Percentiles rank a stretch among this genome's conserved stretches.
phyloP scores from a whole-genome alignment of 345 rosid species.

The Pelargonium nanum region DNA sequence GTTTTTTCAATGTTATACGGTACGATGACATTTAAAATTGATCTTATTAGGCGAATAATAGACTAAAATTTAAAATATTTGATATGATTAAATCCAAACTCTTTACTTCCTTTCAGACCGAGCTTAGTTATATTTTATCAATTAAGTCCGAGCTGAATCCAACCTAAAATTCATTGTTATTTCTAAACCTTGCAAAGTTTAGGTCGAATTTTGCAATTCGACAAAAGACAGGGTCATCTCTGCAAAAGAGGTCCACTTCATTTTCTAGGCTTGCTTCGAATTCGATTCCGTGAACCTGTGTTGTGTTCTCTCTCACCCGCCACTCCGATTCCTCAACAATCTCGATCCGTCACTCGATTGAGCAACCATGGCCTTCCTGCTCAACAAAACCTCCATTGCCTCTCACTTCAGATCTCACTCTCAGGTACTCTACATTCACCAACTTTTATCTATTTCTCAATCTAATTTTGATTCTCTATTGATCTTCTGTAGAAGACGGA shows the following conservation, averaged over 20 bases:
- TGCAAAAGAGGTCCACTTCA: neutral
- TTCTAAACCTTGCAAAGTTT: too few relatives aligned
- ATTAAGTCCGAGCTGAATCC: too few relatives aligned
- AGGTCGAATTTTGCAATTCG: neutral
- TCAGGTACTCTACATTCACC: conserved; percentile 29
- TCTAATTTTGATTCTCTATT: neutral
- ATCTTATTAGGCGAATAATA: too few relatives aligned
- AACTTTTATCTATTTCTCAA: conserved; percentile 9
- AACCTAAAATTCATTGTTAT: too few relatives aligned
- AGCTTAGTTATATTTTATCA: too few relatives aligned
- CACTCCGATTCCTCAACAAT: neutral
- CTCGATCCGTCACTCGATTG: neutral
- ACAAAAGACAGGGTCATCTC: neutral
- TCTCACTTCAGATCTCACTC: conserved; percentile 48
- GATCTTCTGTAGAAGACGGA: conserved; percentile 26
- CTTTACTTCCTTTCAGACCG: too few relatives aligned
- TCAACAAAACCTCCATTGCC: conserved; percentile 30
- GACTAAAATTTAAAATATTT: too few relatives aligned
- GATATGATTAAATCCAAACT: too few relatives aligned
- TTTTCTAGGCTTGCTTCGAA: neutral
- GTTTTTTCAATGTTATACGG: too few relatives aligned
- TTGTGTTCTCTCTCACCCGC: too few relatives aligned
- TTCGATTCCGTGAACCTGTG: too few relatives aligned
- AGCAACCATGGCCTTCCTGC: conserved; percentile 51
- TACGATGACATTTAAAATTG: too few relatives aligned